Evolutionary conservation across 2,329 filamentous ascomycete genomes (phyloP).

Genomic region (Pyrenochaeta sp.): DNA sequence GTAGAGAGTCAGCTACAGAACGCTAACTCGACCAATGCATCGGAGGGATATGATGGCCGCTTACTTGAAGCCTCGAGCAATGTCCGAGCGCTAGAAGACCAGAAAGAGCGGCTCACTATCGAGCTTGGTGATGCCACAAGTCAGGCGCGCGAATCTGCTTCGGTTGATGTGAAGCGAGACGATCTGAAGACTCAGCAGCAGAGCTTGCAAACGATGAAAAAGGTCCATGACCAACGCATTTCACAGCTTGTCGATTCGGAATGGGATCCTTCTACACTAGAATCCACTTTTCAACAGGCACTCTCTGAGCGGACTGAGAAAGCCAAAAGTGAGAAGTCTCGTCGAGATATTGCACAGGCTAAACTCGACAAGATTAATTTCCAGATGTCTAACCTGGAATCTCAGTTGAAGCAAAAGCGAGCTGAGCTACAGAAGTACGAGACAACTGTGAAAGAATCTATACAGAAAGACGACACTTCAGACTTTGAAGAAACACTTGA

Average conservation of each 20-base stretch:
- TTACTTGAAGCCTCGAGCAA: constrained; percentile 72
- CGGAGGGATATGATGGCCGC: constrained; percentile 73
- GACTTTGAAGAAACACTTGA: constrained; percentile 63
- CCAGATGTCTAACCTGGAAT: constrained; percentile 71
- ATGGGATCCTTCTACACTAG: constrained; percentile 76
- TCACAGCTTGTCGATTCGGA: constrained; percentile 67
- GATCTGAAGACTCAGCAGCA: constrained; percentile 77
- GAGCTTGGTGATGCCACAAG: constrained; percentile 86
- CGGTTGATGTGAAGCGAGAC: constrained; percentile 83
- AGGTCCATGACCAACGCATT: constrained; percentile 77
- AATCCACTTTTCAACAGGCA: constrained; percentile 72
- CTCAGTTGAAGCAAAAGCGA: constrained; percentile 70
- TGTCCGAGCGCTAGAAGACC: constrained; percentile 74
- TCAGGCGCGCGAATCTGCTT: constrained; percentile 81
- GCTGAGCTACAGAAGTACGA: constrained; percentile 70
- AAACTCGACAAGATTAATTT: constrained; percentile 81
- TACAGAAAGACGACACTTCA: constrained; percentile 43
- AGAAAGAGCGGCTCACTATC: constrained; percentile 74
- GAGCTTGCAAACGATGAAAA: constrained; percentile 78
- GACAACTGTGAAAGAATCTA: constrained; percentile 66
- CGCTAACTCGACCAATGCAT: constrained; percentile 69
- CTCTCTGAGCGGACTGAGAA: constrained; percentile 66
- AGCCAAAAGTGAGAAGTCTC: constrained; percentile 71
- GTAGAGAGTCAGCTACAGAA: constrained; percentile 69
- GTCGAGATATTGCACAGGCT: constrained; percentile 74